Conservation (phyloP, 192 early-diverging fungal genomes). For the Gamsiella multidivaricata region DNA sequence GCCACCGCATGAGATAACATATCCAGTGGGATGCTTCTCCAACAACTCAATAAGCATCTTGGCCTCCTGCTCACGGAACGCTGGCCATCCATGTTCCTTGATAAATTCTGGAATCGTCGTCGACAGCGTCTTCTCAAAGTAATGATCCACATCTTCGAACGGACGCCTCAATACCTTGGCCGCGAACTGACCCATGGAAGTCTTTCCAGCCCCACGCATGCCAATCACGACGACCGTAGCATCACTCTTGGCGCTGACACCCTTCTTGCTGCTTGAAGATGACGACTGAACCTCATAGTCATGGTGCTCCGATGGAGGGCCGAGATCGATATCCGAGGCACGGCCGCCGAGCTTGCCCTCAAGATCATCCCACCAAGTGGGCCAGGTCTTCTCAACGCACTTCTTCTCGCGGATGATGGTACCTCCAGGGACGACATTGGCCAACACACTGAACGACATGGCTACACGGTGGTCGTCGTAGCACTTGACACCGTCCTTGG, state of each 20-base stretch:
- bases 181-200: conserved; percentile 81
- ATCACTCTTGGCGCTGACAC: conserved; percentile 36
- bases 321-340: conserved; percentile 67
- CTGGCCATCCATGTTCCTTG: conserved; percentile 81
- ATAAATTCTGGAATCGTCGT: conserved; percentile 87
- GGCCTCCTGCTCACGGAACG: conserved; percentile 86
- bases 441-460: conserved; percentile 94
- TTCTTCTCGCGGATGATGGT: conserved; percentile 91
- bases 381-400: conserved; percentile 99
- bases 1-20: conserved; percentile 93
- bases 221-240: conserved; percentile 92
- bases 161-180: conserved; percentile 71
- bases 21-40: conserved; percentile 61
- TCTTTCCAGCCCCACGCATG: conserved; percentile 99
- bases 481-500: conserved; percentile 82
- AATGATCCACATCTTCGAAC: conserved; percentile 93
- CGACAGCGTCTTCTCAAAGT: conserved; percentile 77
- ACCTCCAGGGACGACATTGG: conserved; percentile 77
- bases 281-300: conserved; percentile 35
- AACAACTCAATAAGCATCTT: conserved; percentile 74
- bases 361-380: conserved; percentile 97
- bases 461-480: conserved; percentile 99
- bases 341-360: conserved; percentile 80
- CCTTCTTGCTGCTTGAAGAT: conserved; percentile 10
- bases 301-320: conserved; percentile 35